Conservation (phyloP, 2,329 filamentous ascomycete species). For the Pseudogymnoascus sp. region DNA sequence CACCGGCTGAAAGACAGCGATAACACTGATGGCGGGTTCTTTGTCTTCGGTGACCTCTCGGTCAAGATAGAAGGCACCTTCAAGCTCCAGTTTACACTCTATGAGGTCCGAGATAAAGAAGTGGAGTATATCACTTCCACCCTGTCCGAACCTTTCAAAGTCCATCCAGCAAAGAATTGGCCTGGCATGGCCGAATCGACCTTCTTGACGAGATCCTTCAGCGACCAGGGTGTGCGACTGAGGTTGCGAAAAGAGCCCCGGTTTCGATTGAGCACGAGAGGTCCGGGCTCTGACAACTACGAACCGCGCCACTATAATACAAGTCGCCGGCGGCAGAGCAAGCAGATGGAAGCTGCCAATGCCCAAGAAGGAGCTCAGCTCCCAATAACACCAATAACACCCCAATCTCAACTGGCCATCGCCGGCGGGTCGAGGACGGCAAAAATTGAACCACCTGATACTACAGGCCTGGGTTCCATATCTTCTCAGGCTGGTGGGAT, state of each 20-base stretch:
- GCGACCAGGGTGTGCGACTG: constrained; percentile 77
- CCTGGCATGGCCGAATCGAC: constrained; percentile 76
- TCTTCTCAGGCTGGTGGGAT: neutral
- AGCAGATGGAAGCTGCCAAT: neutral
- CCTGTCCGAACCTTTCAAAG: constrained; percentile 60
- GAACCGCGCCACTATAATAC: constrained; percentile 23
- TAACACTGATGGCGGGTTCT: constrained; percentile 74
- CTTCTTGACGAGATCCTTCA: constrained; percentile 70
- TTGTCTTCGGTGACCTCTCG: constrained; percentile 84
- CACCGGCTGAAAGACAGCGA: constrained; percentile 72
- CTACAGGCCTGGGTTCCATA: neutral
- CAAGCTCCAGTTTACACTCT: constrained; percentile 67
- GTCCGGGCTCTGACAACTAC: constrained; percentile 27
- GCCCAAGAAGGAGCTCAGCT: neutral
- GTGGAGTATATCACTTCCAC: constrained; percentile 28
- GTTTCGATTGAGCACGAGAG: constrained; percentile 30
- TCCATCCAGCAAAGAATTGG: constrained; percentile 58
- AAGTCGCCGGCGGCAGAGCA: neutral
- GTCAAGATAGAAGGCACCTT: constrained; percentile 66
- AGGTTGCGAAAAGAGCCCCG: constrained; percentile 76
- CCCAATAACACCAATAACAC: neutral
- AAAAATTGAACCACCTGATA: neutral
- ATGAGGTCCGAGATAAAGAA: constrained; percentile 50
- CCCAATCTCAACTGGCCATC: neutral
- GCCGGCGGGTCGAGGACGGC: neutral